Conservation (phyloP, 2,329 filamentous ascomycete genomes). For the Cyanodermella asteris region DNA sequence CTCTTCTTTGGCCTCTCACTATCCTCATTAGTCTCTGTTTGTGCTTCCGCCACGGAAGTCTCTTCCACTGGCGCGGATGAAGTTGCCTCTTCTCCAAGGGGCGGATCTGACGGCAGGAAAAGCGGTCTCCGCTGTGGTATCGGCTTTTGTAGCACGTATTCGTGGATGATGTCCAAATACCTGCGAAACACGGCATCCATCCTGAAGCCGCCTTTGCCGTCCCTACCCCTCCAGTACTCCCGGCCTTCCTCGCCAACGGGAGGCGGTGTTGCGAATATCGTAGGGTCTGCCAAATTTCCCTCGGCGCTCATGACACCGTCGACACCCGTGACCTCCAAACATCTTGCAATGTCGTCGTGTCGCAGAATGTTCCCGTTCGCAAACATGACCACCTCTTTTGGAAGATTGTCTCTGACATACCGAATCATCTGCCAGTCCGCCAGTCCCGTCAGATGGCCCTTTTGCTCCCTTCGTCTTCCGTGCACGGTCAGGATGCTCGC, state of each 20-base stretch:
- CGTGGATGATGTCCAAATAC: constrained; percentile 78
- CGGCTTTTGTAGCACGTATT: constrained; percentile 44
- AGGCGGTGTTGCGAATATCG: constrained; percentile 56
- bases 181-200: constrained; percentile 71
- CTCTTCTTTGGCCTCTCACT: constrained; percentile 20
- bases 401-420: constrained; percentile 63
- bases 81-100: constrained; percentile 9
- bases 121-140: constrained; percentile 49
- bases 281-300: constrained; percentile 79
- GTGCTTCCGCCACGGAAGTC: not conserved
- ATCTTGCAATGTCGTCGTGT: constrained; percentile 52
- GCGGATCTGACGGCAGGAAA: constrained; percentile 39
- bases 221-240: constrained; percentile 68
- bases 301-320: constrained; percentile 94
- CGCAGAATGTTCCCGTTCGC: constrained; percentile 89
- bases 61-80: constrained; percentile 5
- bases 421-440: constrained; percentile 80
- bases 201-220: constrained; percentile 66
- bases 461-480: constrained; percentile 72
- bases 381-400: constrained; percentile 76
- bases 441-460: constrained; percentile 81
- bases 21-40: constrained; percentile 12
- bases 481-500: constrained; percentile 89
- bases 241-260: constrained; percentile 40
- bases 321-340: constrained; percentile 62